Base-by-base conservation (phyloP, 2,329 filamentous ascomycete genomes). In the Aspergillus quadricinctus region DNA sequence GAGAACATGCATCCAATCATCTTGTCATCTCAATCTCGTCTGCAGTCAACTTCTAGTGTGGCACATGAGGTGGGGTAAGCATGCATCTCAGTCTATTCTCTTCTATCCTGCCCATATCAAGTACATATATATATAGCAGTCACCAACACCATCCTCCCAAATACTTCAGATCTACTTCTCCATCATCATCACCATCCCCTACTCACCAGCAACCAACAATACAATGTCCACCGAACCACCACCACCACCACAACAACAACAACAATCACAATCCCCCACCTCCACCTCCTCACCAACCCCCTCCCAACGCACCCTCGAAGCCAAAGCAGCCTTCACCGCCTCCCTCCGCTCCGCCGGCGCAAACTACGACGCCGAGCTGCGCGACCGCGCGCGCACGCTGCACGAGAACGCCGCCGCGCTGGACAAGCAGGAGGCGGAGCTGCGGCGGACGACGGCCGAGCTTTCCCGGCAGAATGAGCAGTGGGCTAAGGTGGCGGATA, bases 321-420 rank as follows among this genome's bases (percentile, higher is more conserved):
- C 77, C 45, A 68, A 69, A 57, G 64, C 72, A 28, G 77, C 77
- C 25, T 79, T 79, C 66, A 73, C 69, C 11, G 76, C 73, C 49
- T 76, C 77, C 5, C 72, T 79, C 5, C 70, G 69, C 60, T 73
- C 71, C 50, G 73, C 73, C 50, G 76, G 74, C 69, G 73, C 66
- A 70, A 79, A 75, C 52, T 76, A 84, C 63, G 80, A 83, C 62
- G 68, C 75, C 19, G 78, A 81, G 49, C 76, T 85, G 50, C 80
- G 80, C 59, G 75, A 77, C 50, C 80, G 83, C 53, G 82, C 82
- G 21, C 72, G 76, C 48, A 80, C 79, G 56, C 76, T 87, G n/a
- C 81, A 85, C 67, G 67, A 74, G 46, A 86, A 86, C 66, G 74
- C 78, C 14, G 67, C 72, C 6, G 78, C 79, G 1, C 79, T 87